phyloP scores from a whole-genome alignment of 73 alveolate genomes.

The Uronychia binucleata region DNA sequence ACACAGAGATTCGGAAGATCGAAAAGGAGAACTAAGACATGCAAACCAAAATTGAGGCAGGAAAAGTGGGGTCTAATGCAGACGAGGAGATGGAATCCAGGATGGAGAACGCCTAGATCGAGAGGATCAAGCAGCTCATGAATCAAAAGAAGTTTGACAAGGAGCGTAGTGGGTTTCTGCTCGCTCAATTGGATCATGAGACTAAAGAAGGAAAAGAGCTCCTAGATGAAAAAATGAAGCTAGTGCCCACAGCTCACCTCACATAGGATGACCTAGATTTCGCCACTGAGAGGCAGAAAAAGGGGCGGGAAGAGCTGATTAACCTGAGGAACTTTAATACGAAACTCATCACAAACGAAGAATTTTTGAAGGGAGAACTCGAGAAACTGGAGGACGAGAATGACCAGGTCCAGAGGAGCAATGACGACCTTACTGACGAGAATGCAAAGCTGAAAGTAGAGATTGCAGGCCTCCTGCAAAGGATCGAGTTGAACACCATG shows the following conservation, averaged over 20 bases:
- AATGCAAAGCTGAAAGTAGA: conserved; percentile 62
- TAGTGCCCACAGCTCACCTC: conserved; percentile 46
- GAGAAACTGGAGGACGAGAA: conserved; percentile 60
- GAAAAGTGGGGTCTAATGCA: conserved; percentile 32
- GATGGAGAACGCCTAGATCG: conserved; percentile 52
- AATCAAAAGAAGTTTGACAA: conserved; percentile 61
- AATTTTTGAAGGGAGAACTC: conserved; percentile 51
- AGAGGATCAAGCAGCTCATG: conserved; percentile 27
- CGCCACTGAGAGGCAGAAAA: conserved; percentile 25
- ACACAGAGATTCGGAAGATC: conserved; percentile 63
- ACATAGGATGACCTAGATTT: conserved; percentile 46
- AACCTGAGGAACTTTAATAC: conserved; percentile 44
- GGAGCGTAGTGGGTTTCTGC: conserved; percentile 44
- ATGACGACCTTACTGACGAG: conserved; percentile 57
- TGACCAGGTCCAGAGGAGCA: conserved; percentile 44
- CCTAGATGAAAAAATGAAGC: conserved; percentile 75
- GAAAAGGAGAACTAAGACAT: conserved; percentile 62
- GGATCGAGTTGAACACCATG: conserved; percentile 71
- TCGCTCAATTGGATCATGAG: conserved; percentile 58
- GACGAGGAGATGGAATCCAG: conserved; percentile 58
- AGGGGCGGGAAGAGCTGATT: conserved; percentile 62
- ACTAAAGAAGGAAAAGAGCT: conserved; percentile 67
- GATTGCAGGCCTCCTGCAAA: conserved; percentile 45
- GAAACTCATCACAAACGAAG: conserved; percentile 41
- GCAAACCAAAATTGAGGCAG: conserved; percentile 44